Evolutionary conservation across 345 rosid species (phyloP).

Genomic region (Arabidopsis arenosa): DNA sequence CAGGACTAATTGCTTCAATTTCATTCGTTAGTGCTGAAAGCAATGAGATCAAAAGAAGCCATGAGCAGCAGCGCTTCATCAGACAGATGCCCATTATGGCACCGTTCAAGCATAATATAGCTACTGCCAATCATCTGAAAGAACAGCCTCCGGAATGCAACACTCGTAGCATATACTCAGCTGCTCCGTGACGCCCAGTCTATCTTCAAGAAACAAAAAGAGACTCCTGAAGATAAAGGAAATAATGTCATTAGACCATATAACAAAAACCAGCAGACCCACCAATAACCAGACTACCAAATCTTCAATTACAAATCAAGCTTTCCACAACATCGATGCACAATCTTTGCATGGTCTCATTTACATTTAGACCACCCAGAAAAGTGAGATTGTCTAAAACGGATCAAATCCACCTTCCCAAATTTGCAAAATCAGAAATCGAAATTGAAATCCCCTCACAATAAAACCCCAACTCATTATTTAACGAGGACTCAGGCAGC

Average conservation of each 20-base stretch:
- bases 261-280: background rate
- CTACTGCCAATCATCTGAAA: constrained; percentile 70
- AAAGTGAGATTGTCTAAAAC: background rate
- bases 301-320: constrained; percentile 34
- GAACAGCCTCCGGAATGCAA: constrained; percentile 50
- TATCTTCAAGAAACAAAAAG: constrained; percentile 40
- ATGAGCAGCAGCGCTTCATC: constrained; percentile 51
- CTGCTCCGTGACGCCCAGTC: constrained; percentile 36
- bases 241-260: constrained; percentile 3
- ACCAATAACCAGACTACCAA: constrained; percentile 14
- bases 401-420: constrained; percentile 35
- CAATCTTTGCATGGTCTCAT: constrained; percentile 32
- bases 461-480: constrained; percentile 24
- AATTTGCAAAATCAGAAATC: constrained; percentile 24
- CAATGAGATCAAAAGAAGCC: constrained; percentile 61
- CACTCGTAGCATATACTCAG: constrained; percentile 58
- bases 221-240: constrained; percentile 36
- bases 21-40: constrained; percentile 48
- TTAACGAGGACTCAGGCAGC: constrained; percentile 8
- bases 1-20: constrained; percentile 52
- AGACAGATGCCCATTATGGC: constrained; percentile 76
- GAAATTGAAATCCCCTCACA: constrained; percentile 6
- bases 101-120: constrained; percentile 64
- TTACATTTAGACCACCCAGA: constrained; percentile 13
- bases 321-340: constrained; percentile 7